phyloP scores from a whole-genome alignment of 495 filamentous ascomycete genomes.

The Neurospora sp. region DNA sequence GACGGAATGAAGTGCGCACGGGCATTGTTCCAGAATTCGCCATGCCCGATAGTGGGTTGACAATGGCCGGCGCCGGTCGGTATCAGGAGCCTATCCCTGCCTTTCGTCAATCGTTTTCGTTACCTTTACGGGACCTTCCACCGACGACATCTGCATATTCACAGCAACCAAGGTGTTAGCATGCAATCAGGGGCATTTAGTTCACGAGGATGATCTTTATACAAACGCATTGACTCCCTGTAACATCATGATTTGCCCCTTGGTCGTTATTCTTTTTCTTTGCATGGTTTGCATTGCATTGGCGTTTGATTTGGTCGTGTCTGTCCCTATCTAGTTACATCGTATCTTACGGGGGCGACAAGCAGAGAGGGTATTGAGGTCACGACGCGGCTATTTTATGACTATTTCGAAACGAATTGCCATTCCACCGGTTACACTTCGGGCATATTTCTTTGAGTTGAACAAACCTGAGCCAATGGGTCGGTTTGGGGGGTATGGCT shows the following conservation, averaged over 20 bases:
- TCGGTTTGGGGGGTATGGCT: background rate
- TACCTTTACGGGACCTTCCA: background rate
- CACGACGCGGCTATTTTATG: background rate
- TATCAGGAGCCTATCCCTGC: background rate
- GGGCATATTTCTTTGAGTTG: background rate
- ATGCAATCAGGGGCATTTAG: background rate
- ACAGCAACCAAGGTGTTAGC: background rate
- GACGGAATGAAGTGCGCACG: constrained; percentile 64
- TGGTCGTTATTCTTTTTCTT: background rate
- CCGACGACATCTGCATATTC: background rate
- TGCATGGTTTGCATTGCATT: background rate
- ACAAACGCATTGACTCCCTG: background rate
- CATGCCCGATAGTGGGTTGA: constrained; percentile 7
- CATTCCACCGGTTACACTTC: background rate
- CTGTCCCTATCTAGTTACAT: background rate
- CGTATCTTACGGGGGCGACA: background rate
- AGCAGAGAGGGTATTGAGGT: background rate
- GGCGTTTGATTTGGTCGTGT: background rate
- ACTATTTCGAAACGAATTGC: background rate
- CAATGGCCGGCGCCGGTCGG: background rate
- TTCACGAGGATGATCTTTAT: background rate
- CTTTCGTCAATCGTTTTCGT: background rate
- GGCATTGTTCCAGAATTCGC: constrained; percentile 72
- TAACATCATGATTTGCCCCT: background rate
- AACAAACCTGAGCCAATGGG: background rate